A percentile compares a stretch with the other conserved stretches of the same genome.
phyloP scores from a whole-genome alignment of 1,284 basidiomycete species.

The Mycosarcoma mackinlayi region DNA sequence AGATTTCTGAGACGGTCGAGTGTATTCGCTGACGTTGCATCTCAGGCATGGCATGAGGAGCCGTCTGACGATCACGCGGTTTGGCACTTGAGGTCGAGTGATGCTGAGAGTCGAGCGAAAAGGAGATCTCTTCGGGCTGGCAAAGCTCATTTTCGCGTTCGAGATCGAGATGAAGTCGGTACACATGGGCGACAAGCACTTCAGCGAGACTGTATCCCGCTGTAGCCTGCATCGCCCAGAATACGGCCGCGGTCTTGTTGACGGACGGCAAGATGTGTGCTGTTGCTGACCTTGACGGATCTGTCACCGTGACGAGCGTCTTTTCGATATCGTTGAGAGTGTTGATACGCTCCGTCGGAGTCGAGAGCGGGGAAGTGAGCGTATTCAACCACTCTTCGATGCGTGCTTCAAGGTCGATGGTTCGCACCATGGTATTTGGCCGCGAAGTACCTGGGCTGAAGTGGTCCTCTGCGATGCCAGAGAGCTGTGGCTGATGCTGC shows the following conservation, averaged over 20 bases:
- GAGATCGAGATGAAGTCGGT: constrained; percentile 34
- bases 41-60: constrained; percentile 9
- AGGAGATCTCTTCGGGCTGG: not conserved
- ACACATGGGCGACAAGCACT: constrained; percentile 30
- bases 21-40: constrained; percentile 22
- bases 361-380: constrained; percentile 38
- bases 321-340: constrained; percentile 43
- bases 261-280: constrained; percentile 6
- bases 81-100: not conserved
- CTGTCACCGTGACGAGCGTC: constrained; percentile 25
- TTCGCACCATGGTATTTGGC: constrained; percentile 29
- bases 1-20: constrained; percentile 23
- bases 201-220: constrained; percentile 42
- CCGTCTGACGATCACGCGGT: not conserved
- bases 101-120: not conserved
- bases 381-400: constrained; percentile 35
- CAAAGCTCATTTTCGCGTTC: constrained; percentile 21
- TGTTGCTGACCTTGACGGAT: not conserved
- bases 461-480: constrained; percentile 13
- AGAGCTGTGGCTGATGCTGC: constrained; percentile 6
- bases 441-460: constrained; percentile 25
- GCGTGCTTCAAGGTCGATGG: constrained; percentile 20
- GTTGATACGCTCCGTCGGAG: constrained; percentile 23
- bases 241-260: constrained; percentile 18
- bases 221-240: constrained; percentile 35